Evolutionary conservation across 768 basidiomycete species (phyloP).

Genomic region (Tricholomella constricta): DNA sequence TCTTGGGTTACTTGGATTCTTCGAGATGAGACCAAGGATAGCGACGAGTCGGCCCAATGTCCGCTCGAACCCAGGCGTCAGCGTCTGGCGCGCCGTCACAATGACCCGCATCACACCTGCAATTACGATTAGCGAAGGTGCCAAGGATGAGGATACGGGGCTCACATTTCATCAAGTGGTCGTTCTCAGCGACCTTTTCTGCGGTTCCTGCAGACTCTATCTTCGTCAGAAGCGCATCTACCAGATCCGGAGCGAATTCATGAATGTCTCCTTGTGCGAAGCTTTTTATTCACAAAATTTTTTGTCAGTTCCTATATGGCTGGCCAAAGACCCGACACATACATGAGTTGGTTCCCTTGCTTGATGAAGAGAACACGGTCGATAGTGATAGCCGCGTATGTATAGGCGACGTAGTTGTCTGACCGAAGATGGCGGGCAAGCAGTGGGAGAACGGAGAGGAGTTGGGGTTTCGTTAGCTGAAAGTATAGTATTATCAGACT

Average conservation of each 20-base stretch:
- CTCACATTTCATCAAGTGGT: slow-evolving; percentile 95
- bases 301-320: not conserved
- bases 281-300: slow-evolving; percentile 62
- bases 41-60: slow-evolving; percentile 73
- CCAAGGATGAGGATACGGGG: not conserved
- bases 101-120: slow-evolving; percentile 94
- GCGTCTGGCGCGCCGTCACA: slow-evolving; percentile 79
- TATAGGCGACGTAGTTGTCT: slow-evolving; percentile 88
- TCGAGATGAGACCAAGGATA: slow-evolving; percentile 86
- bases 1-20: slow-evolving; percentile 96
- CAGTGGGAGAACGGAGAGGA: slow-evolving; percentile 86
- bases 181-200: slow-evolving; percentile 95
- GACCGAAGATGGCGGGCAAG: slow-evolving; percentile 82
- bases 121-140: not conserved
- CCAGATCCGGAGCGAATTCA: slow-evolving; percentile 73
- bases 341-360: slow-evolving; percentile 75
- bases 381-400: slow-evolving; percentile 98
- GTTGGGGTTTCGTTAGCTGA: slow-evolving; percentile 90
- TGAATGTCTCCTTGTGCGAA: slow-evolving; percentile 88
- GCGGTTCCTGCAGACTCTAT: slow-evolving; percentile 80
- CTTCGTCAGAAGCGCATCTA: slow-evolving; percentile 72
- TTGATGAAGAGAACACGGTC: slow-evolving; percentile 93
- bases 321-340: slow-evolving; percentile 27
- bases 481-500: not conserved
- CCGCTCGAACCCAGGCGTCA: slow-evolving; percentile 67